Percentiles rank a stretch among this genome's conserved stretches.
These are phyloP conservation scores for Aquilaria malaccensis DNA, from an alignment of 345 rosid genomes.

Conservation along the genomic window DNA sequence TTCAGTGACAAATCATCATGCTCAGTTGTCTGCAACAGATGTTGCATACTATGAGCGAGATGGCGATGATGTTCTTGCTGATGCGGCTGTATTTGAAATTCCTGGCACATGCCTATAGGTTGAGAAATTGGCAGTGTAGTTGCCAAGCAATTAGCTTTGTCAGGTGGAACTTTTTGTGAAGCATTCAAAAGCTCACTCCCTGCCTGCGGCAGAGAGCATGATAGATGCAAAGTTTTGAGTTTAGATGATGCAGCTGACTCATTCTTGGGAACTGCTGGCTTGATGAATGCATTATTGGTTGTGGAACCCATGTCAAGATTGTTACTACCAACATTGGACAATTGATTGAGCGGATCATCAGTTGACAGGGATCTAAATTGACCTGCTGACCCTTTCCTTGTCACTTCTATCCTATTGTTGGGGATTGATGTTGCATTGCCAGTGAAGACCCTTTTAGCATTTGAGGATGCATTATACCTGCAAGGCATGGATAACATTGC, in stretches of 20 bases:
- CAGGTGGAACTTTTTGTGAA: slow-evolving; percentile 16
- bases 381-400: slow-evolving; percentile 19
- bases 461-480: slow-evolving; percentile 40
- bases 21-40: slow-evolving; percentile 21
- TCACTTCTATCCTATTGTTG: slow-evolving; percentile 18
- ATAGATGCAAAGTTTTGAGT: slow-evolving; percentile 23
- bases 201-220: slow-evolving; percentile 19
- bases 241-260: slow-evolving; percentile 30
- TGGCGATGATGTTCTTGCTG: slow-evolving; percentile 16
- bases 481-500: slow-evolving; percentile 1
- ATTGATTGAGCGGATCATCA: slow-evolving; percentile 32
- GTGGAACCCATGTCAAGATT: slow-evolving; percentile 46
- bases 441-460: slow-evolving; percentile 22
- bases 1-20: slow-evolving; percentile 25
- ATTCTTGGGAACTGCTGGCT: slow-evolving; percentile 25
- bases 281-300: slow-evolving; percentile 24
- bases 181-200: slow-evolving; percentile 17
- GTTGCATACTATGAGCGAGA: slow-evolving; percentile 17
- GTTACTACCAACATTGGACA: slow-evolving; percentile 36
- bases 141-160: slow-evolving; percentile 22
- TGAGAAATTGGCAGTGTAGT: slow-evolving; percentile 16
- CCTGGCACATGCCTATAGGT: slow-evolving; percentile 17
- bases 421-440: slow-evolving; percentile 23
- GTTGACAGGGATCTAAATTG: slow-evolving; percentile 24
- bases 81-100: slow-evolving; percentile 16